Conservation (phyloP, 148 eudicot species). For the Euryodendron excelsum region DNA sequence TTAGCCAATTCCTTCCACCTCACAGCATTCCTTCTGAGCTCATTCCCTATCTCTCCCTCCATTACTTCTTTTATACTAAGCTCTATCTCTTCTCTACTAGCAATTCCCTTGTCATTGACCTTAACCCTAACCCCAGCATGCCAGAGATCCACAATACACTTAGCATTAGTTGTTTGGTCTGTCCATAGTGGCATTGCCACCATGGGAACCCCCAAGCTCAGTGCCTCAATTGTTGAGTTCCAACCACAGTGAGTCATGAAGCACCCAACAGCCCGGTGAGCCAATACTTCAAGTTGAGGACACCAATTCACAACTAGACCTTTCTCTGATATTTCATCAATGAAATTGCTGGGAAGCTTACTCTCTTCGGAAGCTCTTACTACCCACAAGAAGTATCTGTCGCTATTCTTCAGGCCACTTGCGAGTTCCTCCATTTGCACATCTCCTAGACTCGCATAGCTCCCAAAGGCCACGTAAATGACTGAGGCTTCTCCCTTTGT, state of each 20-base stretch:
- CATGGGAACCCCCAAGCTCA: slow-evolving; percentile 48
- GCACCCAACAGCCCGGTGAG: slow-evolving; percentile 36
- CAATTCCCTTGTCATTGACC: slow-evolving; percentile 24
- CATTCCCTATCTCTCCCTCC: slow-evolving; percentile 30
- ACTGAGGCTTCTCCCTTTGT: slow-evolving; percentile 32
- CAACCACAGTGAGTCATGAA: slow-evolving; percentile 56
- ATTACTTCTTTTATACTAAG: slow-evolving; percentile 30
- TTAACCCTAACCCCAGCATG: slow-evolving; percentile 34
- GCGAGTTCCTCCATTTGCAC: slow-evolving; percentile 56
- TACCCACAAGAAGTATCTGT: slow-evolving; percentile 49
- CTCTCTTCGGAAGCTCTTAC: slow-evolving; percentile 40
- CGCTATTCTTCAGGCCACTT: slow-evolving; percentile 23
- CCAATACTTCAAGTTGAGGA: slow-evolving; percentile 39
- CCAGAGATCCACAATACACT: slow-evolving; percentile 40
- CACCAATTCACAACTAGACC: slow-evolving; percentile 53
- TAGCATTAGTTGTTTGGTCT: slow-evolving; percentile 44
- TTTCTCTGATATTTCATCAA: slow-evolving; percentile 18
- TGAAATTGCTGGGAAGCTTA: slow-evolving; percentile 34
- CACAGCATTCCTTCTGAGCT: slow-evolving; percentile 27
- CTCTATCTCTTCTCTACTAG: slow-evolving; percentile 27
- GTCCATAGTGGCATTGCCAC: slow-evolving; percentile 47
- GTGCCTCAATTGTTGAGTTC: slow-evolving; percentile 55
- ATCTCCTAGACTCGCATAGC: slow-evolving; percentile 32
- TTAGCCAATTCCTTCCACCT: slow-evolving; percentile 33
- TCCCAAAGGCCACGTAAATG: slow-evolving; percentile 58